phyloP scores from a whole-genome alignment of 805 yeast genomes.

The baker's yeast (Saccharomyces cerevisiae) region DNA sequence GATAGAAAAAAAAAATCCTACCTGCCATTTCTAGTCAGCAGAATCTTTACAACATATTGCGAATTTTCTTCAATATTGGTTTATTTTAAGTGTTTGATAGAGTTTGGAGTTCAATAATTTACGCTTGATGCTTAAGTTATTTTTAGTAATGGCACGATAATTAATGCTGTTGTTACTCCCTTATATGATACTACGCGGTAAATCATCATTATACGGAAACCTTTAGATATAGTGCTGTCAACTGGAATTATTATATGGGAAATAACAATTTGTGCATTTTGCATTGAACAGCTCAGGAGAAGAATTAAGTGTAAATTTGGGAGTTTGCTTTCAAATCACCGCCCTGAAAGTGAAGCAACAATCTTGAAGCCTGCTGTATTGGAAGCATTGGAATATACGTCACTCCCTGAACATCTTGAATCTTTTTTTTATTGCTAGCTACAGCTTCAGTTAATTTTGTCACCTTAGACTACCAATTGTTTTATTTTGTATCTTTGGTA shows the following conservation, averaged over 20 bases:
- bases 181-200: not conserved
- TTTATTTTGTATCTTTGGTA: too few relatives aligned
- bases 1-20: not conserved
- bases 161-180: not conserved
- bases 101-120: not conserved
- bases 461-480: too few relatives aligned
- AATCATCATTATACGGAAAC: not conserved
- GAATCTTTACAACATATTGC: not conserved
- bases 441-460: not conserved
- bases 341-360: not conserved
- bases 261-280: not conserved
- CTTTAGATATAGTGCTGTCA: not conserved
- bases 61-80: not conserved
- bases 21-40: not conserved
- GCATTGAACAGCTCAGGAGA: not conserved
- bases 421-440: not conserved
- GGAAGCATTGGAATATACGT: not conserved
- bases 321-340: not conserved
- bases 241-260: not conserved
- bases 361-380: too few relatives aligned
- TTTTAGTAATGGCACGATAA: not conserved
- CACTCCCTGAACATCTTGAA: not conserved
- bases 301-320: not conserved
- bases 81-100: not conserved
- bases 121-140: not conserved